Evolutionary conservation across 768 basidiomycete species (phyloP).

Genomic region (Collybia mongolica): DNA sequence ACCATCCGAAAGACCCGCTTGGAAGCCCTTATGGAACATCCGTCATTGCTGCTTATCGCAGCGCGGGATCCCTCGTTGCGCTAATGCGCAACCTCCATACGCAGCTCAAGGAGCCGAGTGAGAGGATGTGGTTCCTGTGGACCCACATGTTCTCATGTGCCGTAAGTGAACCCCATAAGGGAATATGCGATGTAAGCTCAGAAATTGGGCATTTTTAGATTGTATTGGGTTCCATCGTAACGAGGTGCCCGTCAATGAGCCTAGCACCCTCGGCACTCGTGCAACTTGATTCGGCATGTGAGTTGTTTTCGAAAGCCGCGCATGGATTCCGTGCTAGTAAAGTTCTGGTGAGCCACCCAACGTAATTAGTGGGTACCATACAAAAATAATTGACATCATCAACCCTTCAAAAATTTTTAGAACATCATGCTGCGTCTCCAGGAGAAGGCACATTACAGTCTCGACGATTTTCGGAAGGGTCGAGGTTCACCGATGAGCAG

Average conservation of each 20-base stretch:
- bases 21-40: conserved; percentile 73
- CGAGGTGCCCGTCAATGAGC: conserved; percentile 77
- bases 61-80: conserved; percentile 68
- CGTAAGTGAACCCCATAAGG: conserved; percentile 34
- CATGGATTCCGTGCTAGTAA: conserved; percentile 61
- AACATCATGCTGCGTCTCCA: conserved; percentile 63
- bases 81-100: conserved; percentile 67
- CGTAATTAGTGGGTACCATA: background rate
- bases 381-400: background rate
- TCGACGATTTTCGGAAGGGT: conserved; percentile 64
- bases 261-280: conserved; percentile 71
- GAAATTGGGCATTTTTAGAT: conserved; percentile 39
- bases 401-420: conserved; percentile 27
- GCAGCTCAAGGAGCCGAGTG: conserved; percentile 61
- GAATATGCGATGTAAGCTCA: conserved; percentile 5
- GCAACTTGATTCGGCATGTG: conserved; percentile 74
- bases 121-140: conserved; percentile 66
- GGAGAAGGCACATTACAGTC: conserved; percentile 61
- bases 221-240: conserved; percentile 72
- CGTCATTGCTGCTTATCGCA: conserved; percentile 72
- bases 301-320: conserved; percentile 70
- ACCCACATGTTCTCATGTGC: conserved; percentile 67
- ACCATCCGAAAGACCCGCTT: conserved; percentile 72
- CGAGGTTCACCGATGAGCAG: conserved; percentile 44
- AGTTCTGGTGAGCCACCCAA: conserved; percentile 49